Base-by-base conservation (phyloP, 805 yeast species). In the Hanseniaspora lindneri region DNA sequence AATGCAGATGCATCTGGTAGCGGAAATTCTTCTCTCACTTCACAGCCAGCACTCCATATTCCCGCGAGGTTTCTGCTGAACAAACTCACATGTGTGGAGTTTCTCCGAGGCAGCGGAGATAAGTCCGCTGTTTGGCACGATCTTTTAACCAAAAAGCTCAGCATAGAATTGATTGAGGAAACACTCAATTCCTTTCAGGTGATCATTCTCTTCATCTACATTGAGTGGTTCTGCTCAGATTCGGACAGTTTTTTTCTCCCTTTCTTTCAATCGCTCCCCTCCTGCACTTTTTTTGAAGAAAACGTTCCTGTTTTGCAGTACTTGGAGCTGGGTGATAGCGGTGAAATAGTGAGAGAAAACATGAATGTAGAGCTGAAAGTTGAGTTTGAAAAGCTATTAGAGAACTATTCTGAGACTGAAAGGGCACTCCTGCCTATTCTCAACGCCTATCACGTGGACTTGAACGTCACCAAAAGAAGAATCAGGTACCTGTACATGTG, bases 401-500 rank as follows among this genome's bases (percentile, higher is more conserved):
- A 21, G 6, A 46, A 46, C 19, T 39, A 39, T 9, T 32, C 20
- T 20, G 2, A 3, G 10, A 25, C 36, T 14, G 44, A 40, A 34
- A 6, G 7, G 3, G 17, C 14, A 19, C 17, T 47, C 13, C 2
- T 25, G 2, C 51, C 53, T 10, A 16, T 52, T 1, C 4, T 49
- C 1, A 44, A 49, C 5, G 50, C 44, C 2, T 33, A 11, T 27
- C 41, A 7, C 4, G 16, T 4, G 2, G 19, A 25, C 4, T 16
- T 14, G 2, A 5, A 13, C 16, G 48, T 62, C 2, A 47, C 53
- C 6, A 47, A 21, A 34, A 35, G 19, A 1, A 44, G 54, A 20
- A 56, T 79, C 10, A 37, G 49, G 20, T 77, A 85, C 75, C 76
- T 83, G 0, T 89, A 95, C 94, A 70, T 83, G 56, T 79, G 89